Evolutionary conservation across 2,329 filamentous ascomycete genomes (phyloP).

Genomic region (Ascochyta rabiei): DNA sequence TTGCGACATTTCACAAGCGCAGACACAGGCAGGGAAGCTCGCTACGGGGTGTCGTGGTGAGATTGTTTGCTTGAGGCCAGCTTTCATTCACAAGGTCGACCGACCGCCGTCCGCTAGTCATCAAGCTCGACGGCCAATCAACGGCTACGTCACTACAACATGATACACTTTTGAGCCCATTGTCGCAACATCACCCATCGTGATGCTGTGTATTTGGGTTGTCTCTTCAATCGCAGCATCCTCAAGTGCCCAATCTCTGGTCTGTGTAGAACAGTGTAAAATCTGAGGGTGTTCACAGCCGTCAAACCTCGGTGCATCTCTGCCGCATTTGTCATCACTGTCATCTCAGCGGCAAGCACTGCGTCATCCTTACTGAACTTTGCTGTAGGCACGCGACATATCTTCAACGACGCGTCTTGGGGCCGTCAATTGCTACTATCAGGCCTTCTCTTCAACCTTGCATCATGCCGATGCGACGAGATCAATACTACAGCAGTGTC

Average conservation of each 20-base stretch:
- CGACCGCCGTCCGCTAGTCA: constrained; percentile 23
- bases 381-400: constrained; percentile 5
- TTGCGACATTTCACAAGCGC: constrained; percentile 35
- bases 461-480: constrained; percentile 9
- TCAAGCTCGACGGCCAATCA: constrained; percentile 36
- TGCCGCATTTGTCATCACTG: constrained; percentile 13
- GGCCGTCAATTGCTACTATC: constrained; percentile 1
- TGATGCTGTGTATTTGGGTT: neutral
- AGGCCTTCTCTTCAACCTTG: neutral
- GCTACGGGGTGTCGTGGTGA: constrained; percentile 15
- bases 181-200: neutral
- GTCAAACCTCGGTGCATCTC: constrained; percentile 1
- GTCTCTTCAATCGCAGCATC: neutral
- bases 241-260: neutral
- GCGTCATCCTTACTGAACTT: constrained; percentile 11
- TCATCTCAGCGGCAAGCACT: constrained; percentile 11
- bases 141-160: constrained; percentile 32
- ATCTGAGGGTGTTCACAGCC: neutral
- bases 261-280: neutral
- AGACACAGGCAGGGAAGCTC: constrained; percentile 11
- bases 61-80: constrained; percentile 43
- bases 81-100: constrained; percentile 34
- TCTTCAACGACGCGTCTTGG: constrained; percentile 21
- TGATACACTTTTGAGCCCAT: neutral
- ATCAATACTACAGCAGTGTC: constrained; percentile 15